phyloP scores from a whole-genome alignment of 805 yeast species.

The Saccharomycopsis fodiens region DNA sequence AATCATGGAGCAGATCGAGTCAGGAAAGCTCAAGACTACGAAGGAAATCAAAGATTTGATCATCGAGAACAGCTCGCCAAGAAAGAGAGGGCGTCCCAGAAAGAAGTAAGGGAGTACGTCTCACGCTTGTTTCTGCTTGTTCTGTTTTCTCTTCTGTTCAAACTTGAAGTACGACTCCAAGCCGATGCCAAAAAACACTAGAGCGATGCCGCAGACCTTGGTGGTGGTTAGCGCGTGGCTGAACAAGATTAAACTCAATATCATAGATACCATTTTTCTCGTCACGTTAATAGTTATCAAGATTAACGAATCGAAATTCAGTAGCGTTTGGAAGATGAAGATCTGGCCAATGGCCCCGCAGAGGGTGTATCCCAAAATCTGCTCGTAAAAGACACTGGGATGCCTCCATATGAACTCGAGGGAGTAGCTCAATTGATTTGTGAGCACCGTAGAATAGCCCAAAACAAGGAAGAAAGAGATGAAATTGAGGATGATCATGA shows the following conservation, averaged over 20 bases:
- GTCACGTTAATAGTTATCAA: slow-evolving; percentile 93
- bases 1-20: slow-evolving; percentile 22
- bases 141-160: slow-evolving; percentile 14
- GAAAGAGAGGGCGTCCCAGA: not conserved
- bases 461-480: slow-evolving; percentile 39
- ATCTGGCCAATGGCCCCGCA: slow-evolving; percentile 92
- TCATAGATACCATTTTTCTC: slow-evolving; percentile 93
- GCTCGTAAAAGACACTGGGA: slow-evolving; percentile 43
- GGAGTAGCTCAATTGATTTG: slow-evolving; percentile 44
- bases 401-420: slow-evolving; percentile 40
- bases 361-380: slow-evolving; percentile 57
- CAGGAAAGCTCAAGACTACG: slow-evolving; percentile 9
- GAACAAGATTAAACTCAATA: slow-evolving; percentile 76
- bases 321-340: slow-evolving; percentile 82
- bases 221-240: slow-evolving; percentile 58
- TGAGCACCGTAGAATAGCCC: slow-evolving; percentile 37
- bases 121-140: slow-evolving; percentile 2
- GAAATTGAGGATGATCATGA: slow-evolving; percentile 69
- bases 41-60: slow-evolving; percentile 8
- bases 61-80: not conserved
- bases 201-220: slow-evolving; percentile 74
- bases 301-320: slow-evolving; percentile 75
- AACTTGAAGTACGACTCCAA: slow-evolving; percentile 60
- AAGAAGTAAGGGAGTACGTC: not conserved
- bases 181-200: slow-evolving; percentile 83